A percentile compares a stretch with the other conserved stretches of the same genome.
Evolutionary conservation across 2,329 filamentous ascomycete species (phyloP).

Genomic region (Cryphonectria parasitica): DNA sequence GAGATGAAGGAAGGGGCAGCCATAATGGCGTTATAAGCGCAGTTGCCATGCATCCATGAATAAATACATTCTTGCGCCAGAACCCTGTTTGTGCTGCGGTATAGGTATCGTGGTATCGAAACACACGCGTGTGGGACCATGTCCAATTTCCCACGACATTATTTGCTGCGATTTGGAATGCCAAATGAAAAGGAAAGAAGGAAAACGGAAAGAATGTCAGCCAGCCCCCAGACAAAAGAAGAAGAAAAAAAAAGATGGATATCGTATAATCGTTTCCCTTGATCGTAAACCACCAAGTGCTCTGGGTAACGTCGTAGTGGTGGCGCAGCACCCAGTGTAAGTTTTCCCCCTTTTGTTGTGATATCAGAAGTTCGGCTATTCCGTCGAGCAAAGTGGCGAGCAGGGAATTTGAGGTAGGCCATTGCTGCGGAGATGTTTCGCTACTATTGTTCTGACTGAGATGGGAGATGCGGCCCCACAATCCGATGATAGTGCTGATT

Average conservation of each 20-base stretch:
- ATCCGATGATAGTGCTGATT: not conserved
- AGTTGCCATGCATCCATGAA: not conserved
- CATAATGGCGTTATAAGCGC: not conserved
- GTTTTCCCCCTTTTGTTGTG: not conserved
- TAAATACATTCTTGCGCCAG: not conserved
- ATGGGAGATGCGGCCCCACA: not conserved
- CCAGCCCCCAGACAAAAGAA: not conserved
- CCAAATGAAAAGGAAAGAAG: not conserved
- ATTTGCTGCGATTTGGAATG: not conserved
- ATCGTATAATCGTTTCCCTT: not conserved
- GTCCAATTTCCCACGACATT: not conserved
- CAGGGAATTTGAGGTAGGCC: not conserved
- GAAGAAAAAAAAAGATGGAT: not conserved
- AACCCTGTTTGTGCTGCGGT: not conserved
- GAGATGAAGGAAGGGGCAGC: not conserved
- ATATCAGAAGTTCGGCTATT: not conserved
- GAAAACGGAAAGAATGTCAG: not conserved
- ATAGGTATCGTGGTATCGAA: constrained; percentile 4
- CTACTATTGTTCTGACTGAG: not conserved
- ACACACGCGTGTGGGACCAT: not conserved
- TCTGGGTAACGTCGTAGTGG: not conserved
- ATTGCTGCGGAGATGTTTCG: not conserved
- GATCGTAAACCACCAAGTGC: not conserved
- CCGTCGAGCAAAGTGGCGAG: not conserved
- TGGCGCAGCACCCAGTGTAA: not conserved